Evolutionary conservation across 2,329 filamentous ascomycete species (phyloP).

Genomic region (Emergomyces pasteurianus): DNA sequence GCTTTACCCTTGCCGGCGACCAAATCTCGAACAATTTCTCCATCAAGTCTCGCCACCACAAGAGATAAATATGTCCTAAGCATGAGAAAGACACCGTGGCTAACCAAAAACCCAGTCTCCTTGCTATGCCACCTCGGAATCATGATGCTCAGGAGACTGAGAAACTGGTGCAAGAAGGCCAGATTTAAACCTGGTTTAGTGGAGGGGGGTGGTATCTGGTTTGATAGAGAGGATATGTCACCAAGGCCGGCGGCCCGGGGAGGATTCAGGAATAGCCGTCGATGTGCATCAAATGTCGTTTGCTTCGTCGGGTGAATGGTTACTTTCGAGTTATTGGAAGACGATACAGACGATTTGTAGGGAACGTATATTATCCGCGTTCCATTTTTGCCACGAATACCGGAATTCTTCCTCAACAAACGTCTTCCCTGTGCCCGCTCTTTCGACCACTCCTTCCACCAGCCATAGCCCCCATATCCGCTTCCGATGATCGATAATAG

Average conservation of each 20-base stretch:
- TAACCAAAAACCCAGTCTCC: slow-evolving; percentile 78
- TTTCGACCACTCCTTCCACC: slow-evolving; percentile 59
- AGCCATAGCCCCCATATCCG: slow-evolving; percentile 65
- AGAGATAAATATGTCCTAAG: slow-evolving; percentile 88
- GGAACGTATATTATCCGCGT: slow-evolving; percentile 91
- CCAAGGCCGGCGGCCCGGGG: slow-evolving; percentile 68
- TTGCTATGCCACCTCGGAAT: slow-evolving; percentile 92
- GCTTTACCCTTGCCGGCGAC: slow-evolving; percentile 86
- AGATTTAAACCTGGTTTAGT: slow-evolving; percentile 91
- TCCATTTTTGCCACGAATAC: slow-evolving; percentile 85
- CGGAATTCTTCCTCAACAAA: slow-evolving; percentile 81
- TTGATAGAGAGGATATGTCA: slow-evolving; percentile 46
- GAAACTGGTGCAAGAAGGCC: slow-evolving; percentile 91
- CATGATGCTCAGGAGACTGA: slow-evolving; percentile 95
- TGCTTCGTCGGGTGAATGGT: slow-evolving; percentile 81
- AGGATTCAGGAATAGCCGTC: slow-evolving; percentile 82
- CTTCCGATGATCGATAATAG: slow-evolving; percentile 65
- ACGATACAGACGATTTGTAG: slow-evolving; percentile 45
- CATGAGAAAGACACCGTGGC: slow-evolving; percentile 81
- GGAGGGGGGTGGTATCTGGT: slow-evolving; percentile 68
- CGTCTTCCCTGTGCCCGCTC: slow-evolving; percentile 75
- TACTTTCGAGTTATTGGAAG: slow-evolving; percentile 67
- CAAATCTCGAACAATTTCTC: slow-evolving; percentile 88
- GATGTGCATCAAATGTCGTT: slow-evolving; percentile 91
- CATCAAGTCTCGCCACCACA: slow-evolving; percentile 82